Conservation (phyloP, 179 eudicot species). For the Dionaea muscipula region DNA sequence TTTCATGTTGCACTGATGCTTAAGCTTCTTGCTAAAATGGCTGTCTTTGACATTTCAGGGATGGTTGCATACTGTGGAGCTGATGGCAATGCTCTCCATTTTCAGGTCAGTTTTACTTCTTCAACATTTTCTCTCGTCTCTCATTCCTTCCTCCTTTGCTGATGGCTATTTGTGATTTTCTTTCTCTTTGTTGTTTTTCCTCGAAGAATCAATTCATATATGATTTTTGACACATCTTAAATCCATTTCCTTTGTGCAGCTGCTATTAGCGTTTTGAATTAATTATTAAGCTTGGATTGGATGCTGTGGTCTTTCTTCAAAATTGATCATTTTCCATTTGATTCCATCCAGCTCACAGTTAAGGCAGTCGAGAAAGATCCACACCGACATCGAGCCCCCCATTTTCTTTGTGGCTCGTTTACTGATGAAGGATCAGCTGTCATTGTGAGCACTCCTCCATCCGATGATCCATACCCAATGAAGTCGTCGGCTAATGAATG, state of each 20-base stretch:
- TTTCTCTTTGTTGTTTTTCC: neutral
- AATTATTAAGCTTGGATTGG: no score
- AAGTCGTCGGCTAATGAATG: slow-evolving; percentile 44
- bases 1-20: no score
- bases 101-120: slow-evolving; percentile 44
- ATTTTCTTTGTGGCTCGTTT: slow-evolving; percentile 74
- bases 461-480: slow-evolving; percentile 40
- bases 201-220: no score
- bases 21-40: no score
- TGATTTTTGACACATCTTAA: no score
- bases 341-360: slow-evolving; percentile 43
- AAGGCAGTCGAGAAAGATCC: slow-evolving; percentile 65
- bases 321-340: neutral
- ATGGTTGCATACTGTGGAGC: slow-evolving; percentile 80
- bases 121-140: no score
- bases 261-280: no score
- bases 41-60: slow-evolving; percentile 27
- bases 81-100: slow-evolving; percentile 62
- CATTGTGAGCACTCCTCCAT: slow-evolving; percentile 31
- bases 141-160: no score
- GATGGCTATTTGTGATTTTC: neutral
- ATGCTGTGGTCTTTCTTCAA: no score
- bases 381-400: slow-evolving; percentile 49
- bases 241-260: no score
- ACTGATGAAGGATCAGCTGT: slow-evolving; percentile 41